These are phyloP conservation scores for Typha latifolia DNA, from an alignment of 176 grass and related monocot genomes.

Conservation along the genomic window DNA sequence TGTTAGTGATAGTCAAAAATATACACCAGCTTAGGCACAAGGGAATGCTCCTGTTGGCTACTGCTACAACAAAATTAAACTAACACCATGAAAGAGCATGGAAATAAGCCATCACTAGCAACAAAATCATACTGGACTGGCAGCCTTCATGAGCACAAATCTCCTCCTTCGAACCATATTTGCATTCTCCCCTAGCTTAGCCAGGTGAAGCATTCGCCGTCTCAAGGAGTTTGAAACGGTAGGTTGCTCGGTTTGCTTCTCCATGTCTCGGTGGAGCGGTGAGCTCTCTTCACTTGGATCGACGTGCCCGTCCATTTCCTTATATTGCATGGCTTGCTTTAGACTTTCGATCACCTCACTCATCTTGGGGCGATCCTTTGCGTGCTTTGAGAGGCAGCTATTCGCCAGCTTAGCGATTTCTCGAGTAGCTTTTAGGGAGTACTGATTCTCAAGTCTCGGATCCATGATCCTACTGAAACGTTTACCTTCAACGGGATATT, in stretches of 20 bases:
- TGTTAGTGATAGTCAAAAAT: no score
- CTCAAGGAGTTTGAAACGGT: conserved; percentile 17
- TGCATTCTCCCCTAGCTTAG: conserved; percentile 32
- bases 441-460: conserved; percentile 45
- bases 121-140: background rate
- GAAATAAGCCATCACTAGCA: no score
- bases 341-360: conserved; percentile 36
- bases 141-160: conserved; percentile 32
- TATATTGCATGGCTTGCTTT: conserved; percentile 30
- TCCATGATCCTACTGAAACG: conserved; percentile 44
- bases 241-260: conserved; percentile 8
- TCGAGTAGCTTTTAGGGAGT: conserved; percentile 25
- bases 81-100: no score
- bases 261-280: background rate
- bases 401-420: conserved; percentile 41
- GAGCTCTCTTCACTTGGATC: conserved; percentile 1
- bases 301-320: conserved; percentile 38
- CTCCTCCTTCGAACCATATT: conserved; percentile 29
- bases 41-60: no score
- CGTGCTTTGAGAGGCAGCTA: conserved; percentile 45
- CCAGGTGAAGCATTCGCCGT: conserved; percentile 57
- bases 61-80: no score
- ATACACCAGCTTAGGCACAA: no score
- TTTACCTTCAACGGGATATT: conserved; percentile 16
- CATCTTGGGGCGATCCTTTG: conserved; percentile 44